These are phyloP conservation scores for Otatea glauca DNA, from an alignment of 176 grass and related monocot species.

Conservation along the genomic window DNA sequence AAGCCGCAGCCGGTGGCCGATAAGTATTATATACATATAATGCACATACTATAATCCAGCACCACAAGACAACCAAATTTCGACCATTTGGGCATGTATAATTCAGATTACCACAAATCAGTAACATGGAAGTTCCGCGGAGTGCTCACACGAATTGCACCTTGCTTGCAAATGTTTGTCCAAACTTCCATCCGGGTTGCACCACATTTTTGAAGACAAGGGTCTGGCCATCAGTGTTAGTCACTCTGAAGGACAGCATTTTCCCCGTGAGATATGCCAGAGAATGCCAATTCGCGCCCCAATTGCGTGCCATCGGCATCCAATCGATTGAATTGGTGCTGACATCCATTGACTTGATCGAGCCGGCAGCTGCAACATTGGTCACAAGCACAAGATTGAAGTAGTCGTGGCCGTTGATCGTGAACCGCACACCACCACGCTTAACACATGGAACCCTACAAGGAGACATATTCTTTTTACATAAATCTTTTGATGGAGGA, in stretches of 20 bases:
- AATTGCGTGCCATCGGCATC: conserved; percentile 48
- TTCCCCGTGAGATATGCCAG: not conserved
- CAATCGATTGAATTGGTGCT: not conserved
- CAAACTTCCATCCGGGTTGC: conserved; percentile 50
- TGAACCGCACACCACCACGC: conserved; percentile 55
- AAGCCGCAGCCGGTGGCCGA: not conserved
- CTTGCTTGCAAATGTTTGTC: conserved; percentile 47
- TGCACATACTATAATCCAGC: not conserved
- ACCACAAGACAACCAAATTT: not conserved
- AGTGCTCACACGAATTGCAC: conserved; percentile 42
- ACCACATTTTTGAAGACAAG: conserved; percentile 41
- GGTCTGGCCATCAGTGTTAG: conserved; percentile 11
- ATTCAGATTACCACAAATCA: not conserved
- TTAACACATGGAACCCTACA: conserved; percentile 55
- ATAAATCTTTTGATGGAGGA: too few species aligned
- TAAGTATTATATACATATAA: not conserved
- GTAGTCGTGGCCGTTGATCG: conserved; percentile 53
- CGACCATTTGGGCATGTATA: not conserved
- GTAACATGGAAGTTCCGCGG: not conserved
- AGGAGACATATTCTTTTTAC: too few species aligned
- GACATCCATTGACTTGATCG: conserved; percentile 49
- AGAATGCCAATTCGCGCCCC: conserved; percentile 55
- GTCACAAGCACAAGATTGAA: conserved; percentile 54
- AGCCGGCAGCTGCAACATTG: conserved; percentile 50
- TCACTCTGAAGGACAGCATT: conserved; percentile 42